Percentiles rank a stretch among this genome's conserved stretches.
These are phyloP conservation scores for Colletotrichum zoysiae DNA, from an alignment of 2,329 filamentous ascomycete genomes.

Conservation along the genomic window DNA sequence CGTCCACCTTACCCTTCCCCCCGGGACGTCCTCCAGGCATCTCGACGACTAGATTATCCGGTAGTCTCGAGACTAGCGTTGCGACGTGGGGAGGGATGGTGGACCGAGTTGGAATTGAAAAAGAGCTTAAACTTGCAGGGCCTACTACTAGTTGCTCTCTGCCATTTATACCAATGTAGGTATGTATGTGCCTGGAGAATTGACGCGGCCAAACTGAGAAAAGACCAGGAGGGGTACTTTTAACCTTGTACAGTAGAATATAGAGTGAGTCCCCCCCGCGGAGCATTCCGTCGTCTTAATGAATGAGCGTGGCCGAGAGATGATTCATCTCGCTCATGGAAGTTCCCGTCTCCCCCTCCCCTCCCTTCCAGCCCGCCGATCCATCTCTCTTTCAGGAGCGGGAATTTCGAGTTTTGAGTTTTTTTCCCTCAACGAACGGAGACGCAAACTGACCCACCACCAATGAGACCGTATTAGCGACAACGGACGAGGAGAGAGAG, in stretches of 20 bases:
- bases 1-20: neutral
- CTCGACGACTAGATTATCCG: too few relatives aligned
- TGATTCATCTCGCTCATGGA: slow-evolving; percentile 14
- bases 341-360: neutral
- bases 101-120: neutral
- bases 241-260: too few relatives aligned
- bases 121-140: neutral
- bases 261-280: neutral
- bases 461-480: neutral
- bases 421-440: neutral
- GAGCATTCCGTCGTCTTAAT: neutral
- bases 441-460: neutral
- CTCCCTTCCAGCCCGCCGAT: neutral
- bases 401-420: neutral
- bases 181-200: neutral
- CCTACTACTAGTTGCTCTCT: too few relatives aligned
- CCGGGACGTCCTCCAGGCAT: slow-evolving; percentile 1
- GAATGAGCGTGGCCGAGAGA: neutral
- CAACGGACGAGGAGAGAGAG: neutral
- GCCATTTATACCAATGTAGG: too few relatives aligned
- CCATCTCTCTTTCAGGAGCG: neutral
- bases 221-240: neutral
- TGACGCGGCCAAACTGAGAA: neutral
- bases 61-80: neutral
- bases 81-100: neutral